Conservation (phyloP, 208 protist genomes). For the Trichomonas vaginalis region DNA sequence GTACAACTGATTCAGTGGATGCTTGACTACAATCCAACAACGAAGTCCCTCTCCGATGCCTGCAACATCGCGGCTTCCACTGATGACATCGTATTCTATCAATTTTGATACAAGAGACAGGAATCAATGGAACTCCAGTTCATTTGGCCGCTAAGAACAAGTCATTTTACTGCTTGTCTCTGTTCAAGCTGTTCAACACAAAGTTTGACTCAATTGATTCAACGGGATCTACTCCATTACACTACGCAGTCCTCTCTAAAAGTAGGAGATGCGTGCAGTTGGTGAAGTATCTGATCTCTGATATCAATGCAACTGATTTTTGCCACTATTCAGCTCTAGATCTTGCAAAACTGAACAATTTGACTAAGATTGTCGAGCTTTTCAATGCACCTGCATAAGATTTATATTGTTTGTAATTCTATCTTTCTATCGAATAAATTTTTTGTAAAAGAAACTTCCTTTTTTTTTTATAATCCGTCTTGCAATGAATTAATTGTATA, state of each 20-base stretch:
- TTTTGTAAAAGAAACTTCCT: no score
- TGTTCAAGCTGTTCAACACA: not conserved
- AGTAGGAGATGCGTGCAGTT: not conserved
- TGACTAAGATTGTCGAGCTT: not conserved
- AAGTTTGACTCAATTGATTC: not conserved
- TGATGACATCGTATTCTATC: not conserved
- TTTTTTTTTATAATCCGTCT: no score
- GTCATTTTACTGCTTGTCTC: not conserved
- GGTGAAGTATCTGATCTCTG: not conserved
- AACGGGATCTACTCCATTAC: not conserved
- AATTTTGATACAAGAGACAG: not conserved
- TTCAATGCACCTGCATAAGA: no score
- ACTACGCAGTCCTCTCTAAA: not conserved
- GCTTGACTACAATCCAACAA: not conserved
- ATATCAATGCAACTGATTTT: not conserved
- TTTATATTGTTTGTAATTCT: no score
- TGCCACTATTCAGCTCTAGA: not conserved
- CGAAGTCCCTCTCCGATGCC: not conserved
- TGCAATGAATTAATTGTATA: no score
- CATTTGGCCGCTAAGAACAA: not conserved
- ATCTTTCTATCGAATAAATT: no score
- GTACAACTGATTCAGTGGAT: not conserved
- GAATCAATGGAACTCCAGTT: not conserved
- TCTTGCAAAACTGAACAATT: not conserved
- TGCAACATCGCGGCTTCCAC: not conserved